These are phyloP conservation scores for Fraxinus americana DNA, from an alignment of 257 asterid species.

Conservation along the genomic window DNA sequence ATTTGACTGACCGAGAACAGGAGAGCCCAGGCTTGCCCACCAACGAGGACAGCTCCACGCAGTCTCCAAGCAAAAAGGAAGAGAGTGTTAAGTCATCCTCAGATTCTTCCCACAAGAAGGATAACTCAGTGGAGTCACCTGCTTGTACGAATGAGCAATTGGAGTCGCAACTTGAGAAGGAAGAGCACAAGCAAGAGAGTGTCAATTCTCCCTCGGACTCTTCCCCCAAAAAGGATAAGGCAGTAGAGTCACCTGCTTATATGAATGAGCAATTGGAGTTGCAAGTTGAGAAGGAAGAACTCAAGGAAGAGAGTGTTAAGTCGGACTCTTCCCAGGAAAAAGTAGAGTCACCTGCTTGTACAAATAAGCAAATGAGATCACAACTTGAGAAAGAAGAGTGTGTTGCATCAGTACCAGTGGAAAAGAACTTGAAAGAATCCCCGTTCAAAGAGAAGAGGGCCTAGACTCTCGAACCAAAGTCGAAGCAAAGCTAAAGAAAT, in stretches of 20 bases:
- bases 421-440: slow-evolving; percentile 7
- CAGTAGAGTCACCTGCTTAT: slow-evolving; percentile 20
- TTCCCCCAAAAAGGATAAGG: slow-evolving; percentile 20
- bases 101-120: slow-evolving; percentile 20
- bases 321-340: slow-evolving; percentile 23
- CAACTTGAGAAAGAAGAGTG: background rate
- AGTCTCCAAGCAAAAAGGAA: slow-evolving; percentile 25
- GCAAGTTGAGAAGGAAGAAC: slow-evolving; percentile 5
- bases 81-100: slow-evolving; percentile 22
- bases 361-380: background rate
- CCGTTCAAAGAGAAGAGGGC: background rate
- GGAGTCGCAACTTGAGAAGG: slow-evolving; percentile 13
- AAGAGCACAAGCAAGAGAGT: slow-evolving; percentile 15
- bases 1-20: slow-evolving; percentile 23
- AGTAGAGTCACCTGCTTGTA: slow-evolving; percentile 19
- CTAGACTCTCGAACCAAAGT: slow-evolving; percentile 11
- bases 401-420: slow-evolving; percentile 4
- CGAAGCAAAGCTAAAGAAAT: slow-evolving; percentile 21
- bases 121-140: slow-evolving; percentile 21
- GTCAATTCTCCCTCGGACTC: slow-evolving; percentile 21
- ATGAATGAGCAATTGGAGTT: slow-evolving; percentile 11
- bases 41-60: background rate
- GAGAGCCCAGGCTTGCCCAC: slow-evolving; percentile 10
- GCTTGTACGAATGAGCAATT: slow-evolving; percentile 9
- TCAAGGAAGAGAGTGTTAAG: too few relatives aligned